Conservation (phyloP, 208 protist species). For the Endotrypanum monterogeii region DNA sequence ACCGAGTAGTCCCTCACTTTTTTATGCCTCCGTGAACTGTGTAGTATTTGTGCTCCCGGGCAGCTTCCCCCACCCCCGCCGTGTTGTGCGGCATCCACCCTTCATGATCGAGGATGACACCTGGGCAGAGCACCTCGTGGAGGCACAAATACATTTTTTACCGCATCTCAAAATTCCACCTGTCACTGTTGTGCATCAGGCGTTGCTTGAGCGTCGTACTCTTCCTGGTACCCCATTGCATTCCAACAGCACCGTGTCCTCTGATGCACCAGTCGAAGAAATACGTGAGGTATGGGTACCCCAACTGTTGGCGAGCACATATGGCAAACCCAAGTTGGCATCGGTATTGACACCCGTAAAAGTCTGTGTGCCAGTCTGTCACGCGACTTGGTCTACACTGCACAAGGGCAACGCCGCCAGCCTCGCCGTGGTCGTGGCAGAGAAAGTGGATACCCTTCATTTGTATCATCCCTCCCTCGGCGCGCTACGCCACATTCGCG, state of each 20-base stretch:
- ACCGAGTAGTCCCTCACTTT: conserved; percentile 44
- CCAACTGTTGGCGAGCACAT: conserved; percentile 42
- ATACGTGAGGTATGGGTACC: conserved; percentile 28
- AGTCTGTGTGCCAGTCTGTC: background rate
- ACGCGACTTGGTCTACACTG: background rate
- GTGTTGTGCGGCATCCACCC: conserved; percentile 54
- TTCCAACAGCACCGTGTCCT: background rate
- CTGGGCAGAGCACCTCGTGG: conserved; percentile 84
- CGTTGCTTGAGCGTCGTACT: conserved; percentile 46
- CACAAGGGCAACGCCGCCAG: conserved; percentile 4
- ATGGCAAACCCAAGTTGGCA: conserved; percentile 46
- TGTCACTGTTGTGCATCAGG: conserved; percentile 56
- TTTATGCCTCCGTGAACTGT: conserved; percentile 71
- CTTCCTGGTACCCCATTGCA: background rate
- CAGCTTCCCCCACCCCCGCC: conserved; percentile 73
- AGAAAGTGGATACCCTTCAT: conserved; percentile 57
- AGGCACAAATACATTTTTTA: conserved; percentile 72
- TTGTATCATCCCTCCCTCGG: conserved; percentile 54
- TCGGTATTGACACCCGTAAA: conserved; percentile 14
- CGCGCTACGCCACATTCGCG: conserved; percentile 37
- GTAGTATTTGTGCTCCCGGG: conserved; percentile 74
- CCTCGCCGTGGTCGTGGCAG: conserved; percentile 27
- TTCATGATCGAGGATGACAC: conserved; percentile 84
- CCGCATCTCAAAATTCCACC: conserved; percentile 56
- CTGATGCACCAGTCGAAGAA: background rate